Base-by-base conservation (phyloP, 2,329 filamentous ascomycete species). In the Fusarium solani-melongenae region DNA sequence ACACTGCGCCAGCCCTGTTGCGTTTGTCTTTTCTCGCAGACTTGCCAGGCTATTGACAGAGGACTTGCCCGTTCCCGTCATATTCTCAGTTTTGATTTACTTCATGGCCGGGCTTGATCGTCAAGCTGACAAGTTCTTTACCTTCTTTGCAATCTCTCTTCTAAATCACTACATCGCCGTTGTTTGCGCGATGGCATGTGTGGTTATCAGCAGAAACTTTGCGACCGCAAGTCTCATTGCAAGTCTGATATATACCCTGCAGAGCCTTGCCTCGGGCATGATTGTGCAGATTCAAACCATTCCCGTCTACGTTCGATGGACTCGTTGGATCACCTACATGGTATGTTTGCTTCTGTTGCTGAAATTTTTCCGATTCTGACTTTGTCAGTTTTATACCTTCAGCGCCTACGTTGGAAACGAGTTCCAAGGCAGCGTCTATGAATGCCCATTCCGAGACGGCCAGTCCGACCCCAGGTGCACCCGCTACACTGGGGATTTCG, bases 71-170 rank as follows among this genome's bases (percentile, higher is more conserved):
- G 92, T 94, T 1, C 93, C 93, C 0, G 86, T 94, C 17, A 79
- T 94, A 4, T 95, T 92, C 77, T 91, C 91, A 8, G 82, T 91
- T 2, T 91, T 95, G 9, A 91, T 91, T 78, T 95, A 95, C 80
- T 95, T 94, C 80, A 94, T 95, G 91, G 89, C 90, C 7, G 92
- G 92, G 0, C 93, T 94, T 74, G 89, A 93, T 51, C 85, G 87
- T 2, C 87, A 91, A 7, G 89, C 86, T 0, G 81, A 77, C 1
- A 89, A 92, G 62, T 95, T 94, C 80, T 91, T 95, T 66, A 90
- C 87, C 0, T 95, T 94, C 82, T 92, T 95, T 72, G 84, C 87
- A 2, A 85, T 94, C 38, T 88, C 91, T 0, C 80, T 95, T 8
- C 80, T 95, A 5, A 91, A 90, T 53, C 93, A 95, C 67, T 94